Base-by-base conservation (phyloP, 257 asterid species). In the Gynochthodes officinalis region DNA sequence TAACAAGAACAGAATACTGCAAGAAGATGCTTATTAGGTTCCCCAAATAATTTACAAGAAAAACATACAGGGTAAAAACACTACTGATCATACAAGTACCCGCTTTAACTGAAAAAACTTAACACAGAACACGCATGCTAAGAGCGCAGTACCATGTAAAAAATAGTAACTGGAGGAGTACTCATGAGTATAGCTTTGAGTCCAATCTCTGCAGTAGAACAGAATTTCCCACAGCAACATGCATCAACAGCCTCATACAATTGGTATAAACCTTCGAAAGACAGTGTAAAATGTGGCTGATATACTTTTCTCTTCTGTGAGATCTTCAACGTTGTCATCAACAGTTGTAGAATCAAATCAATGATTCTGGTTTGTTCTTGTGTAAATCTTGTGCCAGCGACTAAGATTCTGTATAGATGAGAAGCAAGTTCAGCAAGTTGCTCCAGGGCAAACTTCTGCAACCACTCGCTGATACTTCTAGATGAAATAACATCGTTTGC, bases 371-470 rank as follows among this genome's bases (percentile, higher is more conserved):
- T 78, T 59, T 87, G 84, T 64, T 80, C 82, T 77, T 78, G 82
- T 18, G 77, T 61, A 57, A 79, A 64, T 67, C 80, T 85, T 70
- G 70, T 76, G 58, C 77, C 76, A 72, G 79, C 79, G 66, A 87
- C 85, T 71, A 93, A 80, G 80, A 93, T 81, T 81, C 78, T 79
- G 87, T 77, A 84, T 58, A 91, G 44, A 86, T 83, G 90, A 66
- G 79, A 76, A 28, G 94, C 84, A 80, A 93, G 88, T 77, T 91
- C 97, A 61, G 95, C 80, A 78, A 93, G 95, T 84, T 88, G 97
- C 88, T 89, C 98, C 81, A 88, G 74, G 32, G 94, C 96, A 84
- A 79, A 81, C 71, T 78, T 84, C 77, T 84, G 91, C 87, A 93
- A 79, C 96, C 96, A 93, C 82, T 91, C 89, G 52, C 77, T 74